phyloP scores from a whole-genome alignment of 495 filamentous ascomycete species.

The Aspergillus taichungensis region DNA sequence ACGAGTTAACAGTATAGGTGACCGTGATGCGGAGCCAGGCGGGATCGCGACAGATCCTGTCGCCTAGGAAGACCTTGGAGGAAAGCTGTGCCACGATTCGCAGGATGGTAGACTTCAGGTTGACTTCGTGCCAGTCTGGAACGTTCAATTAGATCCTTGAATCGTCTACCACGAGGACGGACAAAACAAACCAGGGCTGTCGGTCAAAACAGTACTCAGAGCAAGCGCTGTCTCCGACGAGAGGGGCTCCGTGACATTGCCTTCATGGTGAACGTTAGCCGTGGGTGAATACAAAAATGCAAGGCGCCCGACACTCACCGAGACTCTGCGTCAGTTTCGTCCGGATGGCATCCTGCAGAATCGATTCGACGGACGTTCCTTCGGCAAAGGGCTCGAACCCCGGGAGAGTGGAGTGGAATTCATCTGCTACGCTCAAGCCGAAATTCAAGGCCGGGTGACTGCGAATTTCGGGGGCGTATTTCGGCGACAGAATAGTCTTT shows the following conservation, averaged over 20 bases:
- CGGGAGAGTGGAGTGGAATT: conserved; percentile 8
- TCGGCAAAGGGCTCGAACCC: conserved; percentile 25
- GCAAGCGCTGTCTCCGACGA: no score
- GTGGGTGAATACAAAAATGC: no score
- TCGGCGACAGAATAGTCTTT: no score
- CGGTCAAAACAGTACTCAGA: no score
- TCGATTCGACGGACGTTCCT: not conserved
- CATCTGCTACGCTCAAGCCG: not conserved
- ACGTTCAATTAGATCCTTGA: no score
- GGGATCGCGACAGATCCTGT: conserved; percentile 36
- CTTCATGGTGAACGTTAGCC: no score
- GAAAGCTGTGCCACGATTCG: conserved; percentile 41
- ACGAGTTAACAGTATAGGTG: conserved; percentile 39
- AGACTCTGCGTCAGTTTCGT: no score
- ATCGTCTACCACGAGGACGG: no score
- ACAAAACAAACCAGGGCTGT: no score
- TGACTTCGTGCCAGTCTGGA: conserved; percentile 25
- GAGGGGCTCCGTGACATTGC: no score
- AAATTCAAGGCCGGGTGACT: not conserved
- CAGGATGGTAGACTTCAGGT: conserved; percentile 4
- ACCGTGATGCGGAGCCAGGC: conserved; percentile 43
- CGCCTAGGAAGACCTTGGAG: conserved; percentile 42
- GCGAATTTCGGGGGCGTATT: not conserved
- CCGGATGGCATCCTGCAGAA: no score
- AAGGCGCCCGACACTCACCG: no score